Base-by-base conservation (phyloP, 345 rosid species). In the Adansonia digitata region DNA sequence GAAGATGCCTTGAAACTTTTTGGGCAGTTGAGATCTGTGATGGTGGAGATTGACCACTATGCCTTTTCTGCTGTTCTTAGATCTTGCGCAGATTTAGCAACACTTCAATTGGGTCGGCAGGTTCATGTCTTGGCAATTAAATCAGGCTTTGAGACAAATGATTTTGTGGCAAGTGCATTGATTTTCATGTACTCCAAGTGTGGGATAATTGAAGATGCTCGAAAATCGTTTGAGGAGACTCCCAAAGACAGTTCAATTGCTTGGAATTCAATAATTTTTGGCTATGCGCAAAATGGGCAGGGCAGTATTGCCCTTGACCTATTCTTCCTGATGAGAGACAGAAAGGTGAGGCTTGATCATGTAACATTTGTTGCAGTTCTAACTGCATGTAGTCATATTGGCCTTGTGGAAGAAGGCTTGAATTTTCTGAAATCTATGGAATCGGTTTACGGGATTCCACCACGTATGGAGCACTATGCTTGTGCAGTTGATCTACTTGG, bases 171-270 rank as follows among this genome's bases (percentile, higher is more conserved):
- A n/a, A 86, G 93, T 82, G 85, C 93, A 53, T 77, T 88, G 77
- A 87, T 92, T 79, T 86, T 87, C 69, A 87, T 88, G 94, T 92
- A 92, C 78, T 88, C 93, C 27, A 92, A 88, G 77, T 88, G 95
- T 65, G 97, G 97, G 45, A 81, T 86, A 2, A 84, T 92, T 48
- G 83, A 84, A 77, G 81, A 84, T 51, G 93, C 95, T 71, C 78
- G 45, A 57, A 89, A 81, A 67, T 87, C 89, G 53, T 92, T 90
- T 17, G 82, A 87, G 22, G 85, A 83, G 79, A 82, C 88, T 65
- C 46, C 79, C 39, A 86, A 81, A 79, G 82, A 75, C 74, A 82
- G 83, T 74, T 78, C 97, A 22, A 77, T 92, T 59, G 82, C 83
- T 75, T 92, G 97, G 93, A 92, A 90, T 72, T 74, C 91, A 4